Base-by-base conservation (phyloP, 345 rosid genomes). In the Alliaria petiolata region DNA sequence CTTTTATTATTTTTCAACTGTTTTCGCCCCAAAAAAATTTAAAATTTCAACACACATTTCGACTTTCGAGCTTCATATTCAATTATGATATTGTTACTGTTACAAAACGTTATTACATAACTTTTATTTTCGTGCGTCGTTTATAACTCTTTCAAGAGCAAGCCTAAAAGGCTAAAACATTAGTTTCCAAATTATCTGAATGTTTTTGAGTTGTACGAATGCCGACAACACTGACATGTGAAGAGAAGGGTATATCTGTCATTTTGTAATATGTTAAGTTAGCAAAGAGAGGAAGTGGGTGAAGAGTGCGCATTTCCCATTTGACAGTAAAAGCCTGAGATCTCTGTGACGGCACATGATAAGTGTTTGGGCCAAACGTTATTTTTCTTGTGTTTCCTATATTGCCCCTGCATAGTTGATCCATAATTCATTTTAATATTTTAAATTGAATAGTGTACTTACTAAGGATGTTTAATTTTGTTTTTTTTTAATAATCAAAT, bases 321-420 rank as follows among this genome's bases (percentile, higher is more conserved):
- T 33, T 72, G 70, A 53, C 64, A 53, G 64, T 44, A 20, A 63
- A 71, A 72, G 70, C 47, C 49, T 63, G 56, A 16, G 44, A 49
- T 56, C 15, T 62, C 76, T 62, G 55, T 51, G 62, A 52, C 11
- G 55, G 56, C 70, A 63, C 76, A 72, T 72, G 76, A 62, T 31
- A 12, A 16, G 19, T 59, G 50, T 59, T 34, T 45, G 7, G 33
- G 64, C 19, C 46, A 38, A 17, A 31, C 57, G 22, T 45, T 12
- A 30, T 28, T 42, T 35, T 35, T 14, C 1, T 36, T 43, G 0
- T 34, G 5, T 38, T 50, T 42, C 34, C 53, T 12, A 3, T 40
- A 14, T 31, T 71, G 3, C 46, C 54, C 42, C 36, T 42, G 45
- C 3, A 16, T 0, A 8, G 1, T 11, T 30, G n/a, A 60, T 70